phyloP scores from a whole-genome alignment of 352 stramenopile genomes.

The Thraustotheca clavata region DNA sequence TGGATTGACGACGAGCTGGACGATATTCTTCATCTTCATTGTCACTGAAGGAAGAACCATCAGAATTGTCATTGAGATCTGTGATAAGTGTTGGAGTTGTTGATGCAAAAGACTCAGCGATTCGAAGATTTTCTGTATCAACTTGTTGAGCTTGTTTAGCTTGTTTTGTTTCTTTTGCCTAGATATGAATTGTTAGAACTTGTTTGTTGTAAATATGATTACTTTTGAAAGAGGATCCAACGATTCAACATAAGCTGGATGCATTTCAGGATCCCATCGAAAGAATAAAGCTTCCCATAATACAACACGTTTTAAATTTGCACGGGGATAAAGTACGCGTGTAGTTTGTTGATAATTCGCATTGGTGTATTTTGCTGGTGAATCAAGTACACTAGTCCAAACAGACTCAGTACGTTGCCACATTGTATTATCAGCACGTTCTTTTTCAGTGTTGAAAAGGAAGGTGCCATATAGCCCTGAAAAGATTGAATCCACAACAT shows the following conservation, averaged over 20 bases:
- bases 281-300: slow-evolving; percentile 84
- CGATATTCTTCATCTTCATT: slow-evolving; percentile 17
- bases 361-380: slow-evolving; percentile 55
- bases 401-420: slow-evolving; percentile 81
- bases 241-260: slow-evolving; percentile 76
- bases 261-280: slow-evolving; percentile 74
- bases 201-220: not conserved
- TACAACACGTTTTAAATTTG: slow-evolving; percentile 81
- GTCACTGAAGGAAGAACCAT: slow-evolving; percentile 11
- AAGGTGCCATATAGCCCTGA: slow-evolving; percentile 77
- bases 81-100: not conserved
- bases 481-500: slow-evolving; percentile 69
- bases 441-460: slow-evolving; percentile 77
- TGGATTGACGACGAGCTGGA: not conserved
- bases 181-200: not conserved
- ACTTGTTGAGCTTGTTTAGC: not conserved
- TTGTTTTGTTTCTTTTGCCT: not conserved
- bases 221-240: slow-evolving; percentile 42
- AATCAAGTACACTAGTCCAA: slow-evolving; percentile 72
- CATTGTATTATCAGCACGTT: slow-evolving; percentile 73
- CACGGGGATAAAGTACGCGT: slow-evolving; percentile 69
- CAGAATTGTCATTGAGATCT: not conserved
- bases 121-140: not conserved
- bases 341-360: slow-evolving; percentile 68
- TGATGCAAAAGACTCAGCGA: not conserved